Conservation (phyloP, 768 basidiomycete genomes). For the Artomyces pyxidatus region DNA sequence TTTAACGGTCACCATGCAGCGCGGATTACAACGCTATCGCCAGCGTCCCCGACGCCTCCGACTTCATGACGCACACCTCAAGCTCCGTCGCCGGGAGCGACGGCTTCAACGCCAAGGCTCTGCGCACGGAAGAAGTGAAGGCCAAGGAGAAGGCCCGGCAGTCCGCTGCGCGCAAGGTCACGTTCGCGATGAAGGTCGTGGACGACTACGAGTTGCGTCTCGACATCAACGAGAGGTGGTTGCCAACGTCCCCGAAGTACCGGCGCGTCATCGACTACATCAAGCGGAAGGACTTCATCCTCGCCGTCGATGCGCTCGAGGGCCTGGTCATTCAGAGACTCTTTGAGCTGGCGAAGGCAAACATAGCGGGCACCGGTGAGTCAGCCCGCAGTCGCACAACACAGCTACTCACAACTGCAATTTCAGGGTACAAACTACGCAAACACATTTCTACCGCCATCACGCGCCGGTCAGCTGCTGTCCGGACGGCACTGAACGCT, state of each 20-base stretch:
- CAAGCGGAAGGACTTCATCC: background rate
- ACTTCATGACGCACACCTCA: background rate
- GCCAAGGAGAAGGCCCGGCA: background rate
- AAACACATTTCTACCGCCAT: background rate
- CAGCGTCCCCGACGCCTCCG: too few species aligned
- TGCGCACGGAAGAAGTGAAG: background rate
- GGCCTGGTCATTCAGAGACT: background rate
- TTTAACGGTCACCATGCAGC: background rate
- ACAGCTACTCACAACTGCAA: background rate
- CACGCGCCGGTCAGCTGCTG: background rate
- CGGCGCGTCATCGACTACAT: background rate
- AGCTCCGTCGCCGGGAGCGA: background rate
- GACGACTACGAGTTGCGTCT: background rate
- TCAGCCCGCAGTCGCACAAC: too few species aligned
- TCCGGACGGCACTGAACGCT: background rate
- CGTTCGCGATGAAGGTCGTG: background rate
- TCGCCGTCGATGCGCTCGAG: background rate
- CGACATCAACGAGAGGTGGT: background rate
- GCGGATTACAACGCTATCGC: too few species aligned
- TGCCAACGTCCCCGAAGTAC: background rate
- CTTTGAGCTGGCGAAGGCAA: background rate
- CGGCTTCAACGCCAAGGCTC: background rate
- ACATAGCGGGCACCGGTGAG: background rate
- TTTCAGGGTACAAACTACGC: conserved; percentile 3
- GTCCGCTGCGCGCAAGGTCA: background rate